A percentile compares a stretch with the other conserved stretches of the same genome.
These are phyloP conservation scores for Boletellus emodensis DNA, from an alignment of 768 basidiomycete genomes.

Conservation along the genomic window DNA sequence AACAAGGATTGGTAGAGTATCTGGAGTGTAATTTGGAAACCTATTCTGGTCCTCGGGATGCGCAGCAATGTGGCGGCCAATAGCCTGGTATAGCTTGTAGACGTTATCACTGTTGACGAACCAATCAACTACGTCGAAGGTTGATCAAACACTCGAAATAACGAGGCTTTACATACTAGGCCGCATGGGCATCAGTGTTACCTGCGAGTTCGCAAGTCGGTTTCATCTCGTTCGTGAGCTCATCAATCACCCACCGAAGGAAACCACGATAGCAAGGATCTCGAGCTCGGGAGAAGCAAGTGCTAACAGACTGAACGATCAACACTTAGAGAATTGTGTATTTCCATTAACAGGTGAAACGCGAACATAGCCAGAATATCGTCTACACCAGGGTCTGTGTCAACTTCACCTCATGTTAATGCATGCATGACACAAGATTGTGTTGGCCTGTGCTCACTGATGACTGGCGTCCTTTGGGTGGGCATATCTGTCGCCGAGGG, in stretches of 20 bases:
- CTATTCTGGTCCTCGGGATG: slow-evolving; percentile 50
- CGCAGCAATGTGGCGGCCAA: slow-evolving; percentile 54
- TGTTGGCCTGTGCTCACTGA: slow-evolving; percentile 47
- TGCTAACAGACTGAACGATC: slow-evolving; percentile 60
- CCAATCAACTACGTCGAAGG: not conserved
- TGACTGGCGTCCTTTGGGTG: slow-evolving; percentile 47
- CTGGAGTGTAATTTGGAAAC: slow-evolving; percentile 59
- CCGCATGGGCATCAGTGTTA: slow-evolving; percentile 62
- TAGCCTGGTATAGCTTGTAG: slow-evolving; percentile 67
- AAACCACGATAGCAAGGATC: slow-evolving; percentile 69
- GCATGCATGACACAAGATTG: not conserved
- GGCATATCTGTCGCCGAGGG: too few species aligned
- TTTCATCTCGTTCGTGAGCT: not conserved
- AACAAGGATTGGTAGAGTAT: slow-evolving; percentile 56
- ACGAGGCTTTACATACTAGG: slow-evolving; percentile 41
- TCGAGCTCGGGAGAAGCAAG: slow-evolving; percentile 81
- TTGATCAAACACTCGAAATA: not conserved
- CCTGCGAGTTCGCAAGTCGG: slow-evolving; percentile 37
- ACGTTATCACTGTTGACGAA: slow-evolving; percentile 55
- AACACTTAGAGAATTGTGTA: not conserved
- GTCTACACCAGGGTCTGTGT: slow-evolving; percentile 86
- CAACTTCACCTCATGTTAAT: slow-evolving; percentile 45
- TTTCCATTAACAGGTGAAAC: not conserved
- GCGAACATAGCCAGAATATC: slow-evolving; percentile 74
- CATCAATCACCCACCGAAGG: slow-evolving; percentile 54